phyloP scores from a whole-genome alignment of 2,329 filamentous ascomycete species.

The Fusarium bactridioides region DNA sequence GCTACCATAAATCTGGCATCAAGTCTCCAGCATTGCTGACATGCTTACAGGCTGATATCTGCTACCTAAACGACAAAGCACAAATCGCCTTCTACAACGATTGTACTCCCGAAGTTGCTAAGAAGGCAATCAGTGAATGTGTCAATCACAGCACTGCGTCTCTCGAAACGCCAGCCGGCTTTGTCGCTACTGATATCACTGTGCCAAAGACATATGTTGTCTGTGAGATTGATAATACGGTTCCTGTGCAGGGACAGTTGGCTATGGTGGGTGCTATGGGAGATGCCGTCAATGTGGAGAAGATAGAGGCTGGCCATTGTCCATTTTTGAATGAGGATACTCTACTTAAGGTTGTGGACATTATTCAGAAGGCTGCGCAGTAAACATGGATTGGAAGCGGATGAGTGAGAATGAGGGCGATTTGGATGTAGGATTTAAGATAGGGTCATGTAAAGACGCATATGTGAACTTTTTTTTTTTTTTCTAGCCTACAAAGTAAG shows the following conservation, averaged over 20 bases:
- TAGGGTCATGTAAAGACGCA: accelerated
- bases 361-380: not conserved
- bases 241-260: conserved; percentile 33
- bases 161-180: conserved; percentile 17
- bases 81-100: conserved; percentile 11
- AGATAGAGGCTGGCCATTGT: not conserved
- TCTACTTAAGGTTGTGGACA: not conserved
- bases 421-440: no score
- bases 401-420: no score
- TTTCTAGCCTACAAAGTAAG: not conserved
- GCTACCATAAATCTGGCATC: accelerated
- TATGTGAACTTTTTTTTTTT: not conserved
- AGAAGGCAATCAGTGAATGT: not conserved
- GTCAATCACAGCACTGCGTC: conserved; percentile 29
- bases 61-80: conserved; percentile 4
- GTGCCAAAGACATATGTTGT: conserved; percentile 41
- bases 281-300: not conserved
- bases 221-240: conserved; percentile 33
- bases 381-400: not conserved
- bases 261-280: conserved; percentile 29
- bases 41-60: not conserved
- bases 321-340: not conserved
- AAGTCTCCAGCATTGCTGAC: accelerated
- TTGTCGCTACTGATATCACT: conserved; percentile 34
- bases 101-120: not conserved